phyloP scores from a whole-genome alignment of 1,284 basidiomycete species.

The Melampsora medusae region DNA sequence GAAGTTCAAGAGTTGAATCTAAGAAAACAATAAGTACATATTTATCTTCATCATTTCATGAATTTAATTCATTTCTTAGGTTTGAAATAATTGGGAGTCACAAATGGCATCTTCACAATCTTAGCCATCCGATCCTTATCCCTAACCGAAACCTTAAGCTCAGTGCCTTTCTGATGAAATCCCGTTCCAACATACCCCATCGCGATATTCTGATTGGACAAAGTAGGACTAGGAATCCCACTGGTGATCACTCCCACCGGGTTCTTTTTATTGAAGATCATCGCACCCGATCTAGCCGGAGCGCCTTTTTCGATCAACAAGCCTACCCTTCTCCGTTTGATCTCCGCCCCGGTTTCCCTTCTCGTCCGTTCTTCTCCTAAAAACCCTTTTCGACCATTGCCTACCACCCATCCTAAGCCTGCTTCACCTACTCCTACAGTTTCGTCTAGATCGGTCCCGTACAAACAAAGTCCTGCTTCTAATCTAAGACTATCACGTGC shows the following conservation, averaged over 20 bases:
- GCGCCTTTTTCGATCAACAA: slow-evolving; percentile 73
- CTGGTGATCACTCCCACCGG: slow-evolving; percentile 73
- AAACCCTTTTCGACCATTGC: slow-evolving; percentile 67
- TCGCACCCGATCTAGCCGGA: slow-evolving; percentile 67
- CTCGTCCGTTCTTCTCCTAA: slow-evolving; percentile 77
- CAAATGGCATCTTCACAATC: slow-evolving; percentile 73
- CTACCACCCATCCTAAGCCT: slow-evolving; percentile 86
- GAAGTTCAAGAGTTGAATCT: no score
- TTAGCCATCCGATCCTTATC: slow-evolving; percentile 69
- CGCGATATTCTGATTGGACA: slow-evolving; percentile 79
- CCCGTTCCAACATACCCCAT: slow-evolving; percentile 84
- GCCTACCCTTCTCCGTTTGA: slow-evolving; percentile 77
- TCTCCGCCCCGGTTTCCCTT: slow-evolving; percentile 71
- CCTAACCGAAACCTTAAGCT: slow-evolving; percentile 73
- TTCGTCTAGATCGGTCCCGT: slow-evolving; percentile 91
- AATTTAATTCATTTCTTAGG: no score
- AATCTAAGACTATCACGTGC: slow-evolving; percentile 88
- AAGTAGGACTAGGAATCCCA: slow-evolving; percentile 88
- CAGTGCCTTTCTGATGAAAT: slow-evolving; percentile 85
- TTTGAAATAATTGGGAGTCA: slow-evolving; percentile 62
- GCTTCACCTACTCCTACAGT: slow-evolving; percentile 79
- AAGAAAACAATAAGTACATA: no score
- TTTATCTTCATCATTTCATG: no score
- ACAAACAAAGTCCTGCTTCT: slow-evolving; percentile 97
- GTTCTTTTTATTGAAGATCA: slow-evolving; percentile 42